Percentiles rank a stretch among this genome's conserved stretches.
Evolutionary conservation across 2,329 filamentous ascomycete genomes (phyloP).

Genomic region (Helicocarpus griseus): DNA sequence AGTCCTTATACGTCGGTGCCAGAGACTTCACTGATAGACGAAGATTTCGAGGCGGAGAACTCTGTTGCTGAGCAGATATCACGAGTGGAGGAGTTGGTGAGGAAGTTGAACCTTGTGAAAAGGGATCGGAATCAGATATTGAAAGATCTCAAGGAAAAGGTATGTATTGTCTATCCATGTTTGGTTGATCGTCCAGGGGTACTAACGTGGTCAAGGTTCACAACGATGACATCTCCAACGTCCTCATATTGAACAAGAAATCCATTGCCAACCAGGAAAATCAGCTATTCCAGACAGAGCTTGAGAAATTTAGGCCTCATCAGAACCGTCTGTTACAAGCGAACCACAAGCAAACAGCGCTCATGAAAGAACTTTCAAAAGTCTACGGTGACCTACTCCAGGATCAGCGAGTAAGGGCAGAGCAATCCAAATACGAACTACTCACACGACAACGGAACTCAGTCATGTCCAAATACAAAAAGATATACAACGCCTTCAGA

Average conservation of each 20-base stretch:
- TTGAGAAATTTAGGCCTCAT: constrained; percentile 94
- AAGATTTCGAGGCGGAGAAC: constrained; percentile 68
- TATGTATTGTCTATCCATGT: constrained; percentile 33
- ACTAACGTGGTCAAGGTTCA: constrained; percentile 49
- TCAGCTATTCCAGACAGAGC: constrained; percentile 85
- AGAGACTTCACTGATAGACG: constrained; percentile 78
- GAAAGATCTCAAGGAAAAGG: constrained; percentile 97
- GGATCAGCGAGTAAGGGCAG: constrained; percentile 84
- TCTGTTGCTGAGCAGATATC: constrained; percentile 85
- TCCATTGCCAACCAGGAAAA: constrained; percentile 84
- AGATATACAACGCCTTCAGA: constrained; percentile 84
- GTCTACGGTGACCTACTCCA: constrained; percentile 82
- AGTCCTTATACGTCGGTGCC: constrained; percentile 48
- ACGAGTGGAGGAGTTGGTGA: constrained; percentile 78
- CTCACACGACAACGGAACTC: constrained; percentile 73
- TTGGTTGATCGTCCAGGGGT: constrained; percentile 3
- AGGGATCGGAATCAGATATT: constrained; percentile 82
- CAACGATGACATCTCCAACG: constrained; percentile 93
- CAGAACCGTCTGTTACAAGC: constrained; percentile 86
- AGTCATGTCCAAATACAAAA: constrained; percentile 79
- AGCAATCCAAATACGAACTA: constrained; percentile 89
- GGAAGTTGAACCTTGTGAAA: constrained; percentile 87
- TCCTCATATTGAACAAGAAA: constrained; percentile 96
- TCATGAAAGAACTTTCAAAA: constrained; percentile 89
- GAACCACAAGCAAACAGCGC: constrained; percentile 84